Evolutionary conservation across 1,139 yeast genomes (phyloP).

Genomic region (Debaryomycetaceae sp.): DNA sequence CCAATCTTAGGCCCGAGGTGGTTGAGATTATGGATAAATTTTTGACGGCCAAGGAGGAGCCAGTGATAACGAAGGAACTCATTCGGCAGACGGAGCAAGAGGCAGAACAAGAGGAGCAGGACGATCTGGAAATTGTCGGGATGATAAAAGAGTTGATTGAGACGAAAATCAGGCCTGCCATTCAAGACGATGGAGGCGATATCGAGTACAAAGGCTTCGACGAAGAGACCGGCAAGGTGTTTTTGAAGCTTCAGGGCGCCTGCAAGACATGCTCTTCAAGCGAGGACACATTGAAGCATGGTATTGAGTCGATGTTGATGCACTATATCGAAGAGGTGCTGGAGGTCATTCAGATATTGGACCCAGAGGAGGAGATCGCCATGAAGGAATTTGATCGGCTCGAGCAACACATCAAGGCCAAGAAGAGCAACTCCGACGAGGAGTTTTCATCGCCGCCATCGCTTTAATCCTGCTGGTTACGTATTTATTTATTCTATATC

Average conservation of each 20-base stretch:
- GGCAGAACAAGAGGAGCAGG: constrained; percentile 22
- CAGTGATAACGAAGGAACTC: constrained; percentile 50
- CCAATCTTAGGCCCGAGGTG: constrained; percentile 42
- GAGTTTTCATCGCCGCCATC: constrained; percentile 31
- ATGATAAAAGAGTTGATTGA: constrained; percentile 60
- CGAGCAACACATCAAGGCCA: constrained; percentile 35
- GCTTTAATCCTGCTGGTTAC: constrained; percentile 11
- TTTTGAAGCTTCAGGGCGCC: constrained; percentile 74
- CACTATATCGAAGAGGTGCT: constrained; percentile 81
- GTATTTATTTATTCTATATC: constrained; percentile 4
- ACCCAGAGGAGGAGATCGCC: constrained; percentile 48
- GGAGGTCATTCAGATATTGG: constrained; percentile 64
- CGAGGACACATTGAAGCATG: constrained; percentile 73
- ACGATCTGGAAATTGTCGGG: constrained; percentile 49
- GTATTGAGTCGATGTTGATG: constrained; percentile 80
- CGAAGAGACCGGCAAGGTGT: constrained; percentile 65
- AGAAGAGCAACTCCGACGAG: constrained; percentile 11
- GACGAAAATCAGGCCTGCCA: constrained; percentile 61
- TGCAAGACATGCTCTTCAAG: constrained; percentile 77
- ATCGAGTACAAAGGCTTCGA: constrained; percentile 68
- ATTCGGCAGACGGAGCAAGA: constrained; percentile 35
- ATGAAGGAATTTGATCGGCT: constrained; percentile 68
- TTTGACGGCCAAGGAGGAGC: constrained; percentile 33
- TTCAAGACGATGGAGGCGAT: constrained; percentile 83
- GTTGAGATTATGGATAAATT: constrained; percentile 37